A percentile compares a stretch with the other conserved stretches of the same genome.
Evolutionary conservation across 2,329 filamentous ascomycete genomes (phyloP).

Genomic region (Epichloe uncinata): DNA sequence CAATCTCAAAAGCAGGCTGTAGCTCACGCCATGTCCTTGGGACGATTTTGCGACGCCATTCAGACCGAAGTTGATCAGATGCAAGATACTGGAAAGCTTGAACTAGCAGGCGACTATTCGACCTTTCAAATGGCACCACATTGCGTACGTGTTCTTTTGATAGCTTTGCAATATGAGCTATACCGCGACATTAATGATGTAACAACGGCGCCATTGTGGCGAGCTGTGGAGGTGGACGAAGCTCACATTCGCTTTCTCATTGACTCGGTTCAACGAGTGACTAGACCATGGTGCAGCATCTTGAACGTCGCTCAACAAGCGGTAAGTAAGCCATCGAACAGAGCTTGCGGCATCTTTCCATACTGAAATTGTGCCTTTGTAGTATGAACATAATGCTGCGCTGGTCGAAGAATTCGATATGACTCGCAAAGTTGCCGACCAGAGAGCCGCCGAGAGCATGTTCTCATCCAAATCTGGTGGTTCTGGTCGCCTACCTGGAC

Average conservation of each 20-base stretch:
- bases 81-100: slow-evolving; percentile 12
- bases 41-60: slow-evolving; percentile 23
- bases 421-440: slow-evolving; percentile 16
- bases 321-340: slow-evolving; percentile 9
- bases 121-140: slow-evolving; percentile 19
- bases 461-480: slow-evolving; percentile 7
- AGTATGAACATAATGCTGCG: slow-evolving; percentile 18
- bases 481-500: slow-evolving; percentile 11
- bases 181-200: slow-evolving; percentile 21
- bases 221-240: slow-evolving; percentile 19
- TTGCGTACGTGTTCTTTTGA: slow-evolving; percentile 20
- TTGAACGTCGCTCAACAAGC: slow-evolving; percentile 16
- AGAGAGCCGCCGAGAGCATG: slow-evolving; percentile 6
- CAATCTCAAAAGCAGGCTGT: slow-evolving; percentile 26
- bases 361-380: background rate
- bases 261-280: slow-evolving; percentile 20
- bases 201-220: slow-evolving; percentile 25
- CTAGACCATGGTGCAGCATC: slow-evolving; percentile 19
- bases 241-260: slow-evolving; percentile 20
- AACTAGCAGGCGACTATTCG: slow-evolving; percentile 18
- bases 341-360: background rate
- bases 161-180: slow-evolving; percentile 22
- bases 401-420: slow-evolving; percentile 20
- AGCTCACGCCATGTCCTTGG: slow-evolving; percentile 23
- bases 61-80: slow-evolving; percentile 16